Percentiles rank a stretch among this genome's conserved stretches.
These are phyloP conservation scores for Fusarium acutatum DNA, from an alignment of 2,329 filamentous ascomycete species.

Conservation along the genomic window DNA sequence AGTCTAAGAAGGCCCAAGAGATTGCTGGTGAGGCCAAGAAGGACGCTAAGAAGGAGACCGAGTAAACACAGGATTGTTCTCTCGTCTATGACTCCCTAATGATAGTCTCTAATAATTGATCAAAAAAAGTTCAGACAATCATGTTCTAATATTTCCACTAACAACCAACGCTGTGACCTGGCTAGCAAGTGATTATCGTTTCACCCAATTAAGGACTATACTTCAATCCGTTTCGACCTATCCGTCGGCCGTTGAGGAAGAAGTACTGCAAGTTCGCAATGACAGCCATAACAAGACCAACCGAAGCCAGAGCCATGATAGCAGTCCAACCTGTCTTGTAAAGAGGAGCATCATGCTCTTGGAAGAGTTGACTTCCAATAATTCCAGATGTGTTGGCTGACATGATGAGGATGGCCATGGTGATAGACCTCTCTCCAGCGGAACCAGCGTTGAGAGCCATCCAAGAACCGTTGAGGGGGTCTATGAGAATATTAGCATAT, in stretches of 20 bases:
- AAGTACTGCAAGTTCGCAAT: constrained; percentile 44
- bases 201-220: constrained; percentile 14
- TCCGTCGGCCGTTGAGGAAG: constrained; percentile 49
- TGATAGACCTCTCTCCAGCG: constrained; percentile 44
- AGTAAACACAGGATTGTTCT: constrained; percentile 41
- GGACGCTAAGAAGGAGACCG: constrained; percentile 56
- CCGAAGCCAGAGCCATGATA: constrained; percentile 36
- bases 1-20: constrained; percentile 65
- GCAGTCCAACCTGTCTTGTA: constrained; percentile 43
- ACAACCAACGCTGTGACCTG: not conserved
- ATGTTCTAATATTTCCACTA: not conserved
- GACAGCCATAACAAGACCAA: constrained; percentile 33
- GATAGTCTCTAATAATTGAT: constrained; percentile 19
- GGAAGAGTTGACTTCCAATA: constrained; percentile 44
- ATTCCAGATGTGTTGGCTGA: constrained; percentile 44
- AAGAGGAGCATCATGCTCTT: constrained; percentile 41
- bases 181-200: not conserved
- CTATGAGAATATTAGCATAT: not conserved
- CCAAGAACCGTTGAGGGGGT: constrained; percentile 44
- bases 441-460: constrained; percentile 42
- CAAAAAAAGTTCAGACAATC: constrained; percentile 7
- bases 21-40: constrained; percentile 64
- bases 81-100: constrained; percentile 12
- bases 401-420: constrained; percentile 47
- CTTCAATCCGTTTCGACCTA: constrained; percentile 16